phyloP scores from a whole-genome alignment of 2,329 filamentous ascomycete genomes.

The Podosphaera aphanis region DNA sequence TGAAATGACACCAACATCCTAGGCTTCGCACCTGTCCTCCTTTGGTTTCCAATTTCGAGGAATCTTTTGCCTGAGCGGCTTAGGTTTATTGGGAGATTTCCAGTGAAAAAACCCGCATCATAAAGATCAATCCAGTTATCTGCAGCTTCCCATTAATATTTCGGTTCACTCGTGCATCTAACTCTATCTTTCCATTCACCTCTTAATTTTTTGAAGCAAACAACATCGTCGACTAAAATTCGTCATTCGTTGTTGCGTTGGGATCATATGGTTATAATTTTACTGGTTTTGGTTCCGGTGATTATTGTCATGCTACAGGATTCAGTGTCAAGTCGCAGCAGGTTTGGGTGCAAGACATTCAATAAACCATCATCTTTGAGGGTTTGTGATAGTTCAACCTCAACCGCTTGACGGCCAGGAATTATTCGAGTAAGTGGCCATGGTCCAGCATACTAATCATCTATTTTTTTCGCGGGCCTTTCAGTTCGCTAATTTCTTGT shows the following conservation, averaged over 20 bases:
- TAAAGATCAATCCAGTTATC: neutral
- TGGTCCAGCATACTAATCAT: slow-evolving; percentile 1
- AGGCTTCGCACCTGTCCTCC: neutral
- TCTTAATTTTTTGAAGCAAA: neutral
- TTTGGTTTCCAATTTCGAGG: neutral
- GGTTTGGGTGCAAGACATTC: neutral
- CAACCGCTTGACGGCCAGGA: neutral
- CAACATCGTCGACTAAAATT: neutral
- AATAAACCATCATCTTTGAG: neutral
- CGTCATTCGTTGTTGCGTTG: neutral
- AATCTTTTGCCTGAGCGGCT: neutral
- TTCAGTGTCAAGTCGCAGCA: neutral
- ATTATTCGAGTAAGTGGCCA: slow-evolving; percentile 1
- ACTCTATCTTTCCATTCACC: neutral
- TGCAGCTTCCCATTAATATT: neutral
- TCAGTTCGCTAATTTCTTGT: slow-evolving; percentile 1
- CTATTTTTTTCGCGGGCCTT: neutral
- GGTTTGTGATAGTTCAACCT: neutral
- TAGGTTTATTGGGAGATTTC: neutral
- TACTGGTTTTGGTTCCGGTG: neutral
- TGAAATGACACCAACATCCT: neutral
- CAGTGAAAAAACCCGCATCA: neutral
- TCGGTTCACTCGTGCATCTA: neutral
- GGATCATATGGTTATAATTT: neutral
- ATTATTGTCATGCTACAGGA: neutral